Base-by-base conservation (phyloP, 1,284 basidiomycete genomes). In the Sporisorium sorghi region DNA sequence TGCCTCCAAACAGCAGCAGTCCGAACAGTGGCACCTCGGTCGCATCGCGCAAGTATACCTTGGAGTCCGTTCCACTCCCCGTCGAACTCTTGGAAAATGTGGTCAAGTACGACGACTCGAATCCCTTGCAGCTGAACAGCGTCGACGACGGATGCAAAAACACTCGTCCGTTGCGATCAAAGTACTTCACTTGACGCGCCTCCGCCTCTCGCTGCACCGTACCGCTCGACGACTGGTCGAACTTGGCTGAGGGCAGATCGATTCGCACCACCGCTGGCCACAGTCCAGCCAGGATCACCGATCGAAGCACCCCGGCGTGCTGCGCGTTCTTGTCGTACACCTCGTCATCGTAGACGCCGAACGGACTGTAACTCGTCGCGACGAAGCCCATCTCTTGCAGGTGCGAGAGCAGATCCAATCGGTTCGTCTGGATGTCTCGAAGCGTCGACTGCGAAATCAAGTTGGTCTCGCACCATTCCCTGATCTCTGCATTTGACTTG, bases 21-120 rank as follows among this genome's bases (percentile, higher is more conserved):
- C 90, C 92, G 82, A 93, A 96, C 23, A 94, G 86, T 1, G 93
- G 93, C n/a, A 92, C 88, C 88, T 96, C 92, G 1, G 93, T 95
- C 12, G 90, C 93, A 85, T 95, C 94, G 52, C 93, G 88, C 76
- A 97, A 81, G 83, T 92, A 97, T 0, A 94, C 88, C 84, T 96
- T 95, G 33, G 87, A 90, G 14, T 74, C 65, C 9, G 53, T 63
- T 8, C 52, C 58, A 0, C 49, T 56, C 0, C 64, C 73, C 26
- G 92, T 93, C 86, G 90, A 88, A 61, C 91, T 89, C 85, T 93
- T 93, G 77, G 89, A 87, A 85, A 95, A 97, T 81, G 92, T 94
- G 6, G 90, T 89, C 49, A 95, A 82, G 83, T 94, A 94, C 4
- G 90, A 90, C 32, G 90, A 88, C 59, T 90, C 90, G 90, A 93